Base-by-base conservation (phyloP, 305 asterid species). In the Withania somnifera region DNA sequence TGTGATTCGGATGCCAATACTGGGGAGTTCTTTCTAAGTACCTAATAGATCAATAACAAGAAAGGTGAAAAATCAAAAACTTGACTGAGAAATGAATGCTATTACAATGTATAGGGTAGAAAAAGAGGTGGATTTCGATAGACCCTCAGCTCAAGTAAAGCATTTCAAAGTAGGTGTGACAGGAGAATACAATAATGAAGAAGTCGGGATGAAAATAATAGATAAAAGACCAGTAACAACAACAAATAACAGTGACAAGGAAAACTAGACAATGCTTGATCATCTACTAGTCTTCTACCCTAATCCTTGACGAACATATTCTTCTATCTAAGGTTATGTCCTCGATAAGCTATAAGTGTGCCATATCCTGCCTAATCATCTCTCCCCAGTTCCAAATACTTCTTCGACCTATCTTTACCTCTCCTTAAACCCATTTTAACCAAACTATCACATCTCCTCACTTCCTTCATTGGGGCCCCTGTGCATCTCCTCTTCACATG, bases 1-100 rank as follows among this genome's bases (percentile, higher is more conserved):
- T 94, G 87, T 94, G 98, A 86, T 91, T 91, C 2, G 98, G 93
- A 85, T 95, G 90, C 98, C 98, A 94, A 66, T 82, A 84, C 6
- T 78, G 90, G 7, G 91, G 83, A 83, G 88, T 89, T 56, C 75
- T 88, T 87, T 91, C 97, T 19, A 94, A 76, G 73, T 94, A 92
- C 93, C 98, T 95, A 88, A 51, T 22, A 30, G 66, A 78, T 81
- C 67, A 66, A 6, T 61, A 83, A 14, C 42, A 68, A 63, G 57
- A 52, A 77, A 7, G n/a, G 17, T 20, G 51, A n/a, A 36, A 75
- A 54, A 40, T 26, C 10, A 19, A 30, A 68, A 73, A 26, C 15
- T 8, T 76, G 10, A 40, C n/a, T 15, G 22, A 28, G 7, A 47
- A 51, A 47, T 51, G 63, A 52, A 53, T 78, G 68, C 8, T 50